Conservation (phyloP, 306 rosid species). For the Fragaria nilgerrensis region DNA sequence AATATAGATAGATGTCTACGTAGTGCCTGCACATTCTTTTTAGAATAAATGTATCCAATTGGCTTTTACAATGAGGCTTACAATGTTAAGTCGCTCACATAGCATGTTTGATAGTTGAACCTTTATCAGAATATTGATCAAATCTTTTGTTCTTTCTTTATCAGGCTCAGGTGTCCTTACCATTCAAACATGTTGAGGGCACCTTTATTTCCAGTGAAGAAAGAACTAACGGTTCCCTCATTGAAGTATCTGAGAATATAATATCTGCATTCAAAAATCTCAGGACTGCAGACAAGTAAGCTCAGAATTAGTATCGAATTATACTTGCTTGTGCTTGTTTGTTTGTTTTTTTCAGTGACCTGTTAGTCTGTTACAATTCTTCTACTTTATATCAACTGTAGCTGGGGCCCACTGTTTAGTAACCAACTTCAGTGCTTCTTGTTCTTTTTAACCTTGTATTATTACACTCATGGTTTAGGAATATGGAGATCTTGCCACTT, state of each 20-base stretch:
- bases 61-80: neutral
- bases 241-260: constrained; percentile 50
- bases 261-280: constrained; percentile 64
- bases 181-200: constrained; percentile 29
- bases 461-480: constrained; percentile 42
- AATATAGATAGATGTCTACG: neutral
- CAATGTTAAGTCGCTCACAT: neutral
- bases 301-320: constrained; percentile 19
- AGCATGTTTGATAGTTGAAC: neutral
- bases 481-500: constrained; percentile 46
- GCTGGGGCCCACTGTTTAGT: neutral
- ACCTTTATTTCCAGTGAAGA: constrained; percentile 29
- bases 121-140: neutral
- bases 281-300: constrained; percentile 63
- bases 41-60: neutral
- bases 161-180: constrained; percentile 64
- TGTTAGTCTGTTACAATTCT: neutral
- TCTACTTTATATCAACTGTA: neutral
- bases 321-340: neutral
- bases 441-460: neutral
- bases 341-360: neutral
- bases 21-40: neutral
- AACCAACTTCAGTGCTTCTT: neutral
- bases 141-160: constrained; percentile 2
- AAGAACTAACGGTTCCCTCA: constrained; percentile 28